Conservation (phyloP, 139 green algal genomes). For the Pleodorina starrii region DNA sequence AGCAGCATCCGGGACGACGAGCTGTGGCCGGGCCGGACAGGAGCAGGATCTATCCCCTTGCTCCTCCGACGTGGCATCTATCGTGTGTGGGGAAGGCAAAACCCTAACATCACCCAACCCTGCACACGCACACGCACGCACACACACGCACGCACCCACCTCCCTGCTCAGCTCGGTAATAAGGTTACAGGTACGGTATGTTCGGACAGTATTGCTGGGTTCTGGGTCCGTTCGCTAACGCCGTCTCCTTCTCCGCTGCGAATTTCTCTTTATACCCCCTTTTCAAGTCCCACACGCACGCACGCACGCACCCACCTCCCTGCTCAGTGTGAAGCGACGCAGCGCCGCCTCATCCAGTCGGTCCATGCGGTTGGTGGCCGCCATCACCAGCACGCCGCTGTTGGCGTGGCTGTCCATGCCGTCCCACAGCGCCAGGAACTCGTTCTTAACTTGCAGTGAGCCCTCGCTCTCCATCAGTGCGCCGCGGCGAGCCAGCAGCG, state of each 20-base stretch:
- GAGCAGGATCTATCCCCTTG: too few species aligned
- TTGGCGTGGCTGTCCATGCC: not conserved
- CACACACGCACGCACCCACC: not conserved
- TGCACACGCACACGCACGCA: too few species aligned
- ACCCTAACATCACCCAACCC: too few species aligned
- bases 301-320: not conserved
- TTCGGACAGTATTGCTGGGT: too few species aligned
- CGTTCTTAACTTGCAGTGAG: conserved; percentile 1
- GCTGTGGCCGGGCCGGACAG: too few species aligned
- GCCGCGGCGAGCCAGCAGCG: not conserved
- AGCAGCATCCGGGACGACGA: too few species aligned
- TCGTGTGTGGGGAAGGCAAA: too few species aligned
- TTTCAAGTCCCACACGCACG: not conserved
- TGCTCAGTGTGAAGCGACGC: conserved; percentile 58
- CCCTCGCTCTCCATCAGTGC: not conserved
- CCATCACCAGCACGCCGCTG: conserved; percentile 82
- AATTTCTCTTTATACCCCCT: too few species aligned
- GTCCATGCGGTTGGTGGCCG: conserved; percentile 83
- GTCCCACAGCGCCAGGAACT: conserved; percentile 32
- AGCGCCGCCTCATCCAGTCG: conserved; percentile 84
- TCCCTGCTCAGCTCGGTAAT: not conserved
- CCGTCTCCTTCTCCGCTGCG: too few species aligned
- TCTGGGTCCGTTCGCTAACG: too few species aligned
- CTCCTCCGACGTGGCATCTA: too few species aligned
- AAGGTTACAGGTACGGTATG: not conserved